Percentiles rank a stretch among this genome's conserved stretches.
phyloP scores from a whole-genome alignment of 805 yeast species.

The Cyberlindnera euphorbiiphila region DNA sequence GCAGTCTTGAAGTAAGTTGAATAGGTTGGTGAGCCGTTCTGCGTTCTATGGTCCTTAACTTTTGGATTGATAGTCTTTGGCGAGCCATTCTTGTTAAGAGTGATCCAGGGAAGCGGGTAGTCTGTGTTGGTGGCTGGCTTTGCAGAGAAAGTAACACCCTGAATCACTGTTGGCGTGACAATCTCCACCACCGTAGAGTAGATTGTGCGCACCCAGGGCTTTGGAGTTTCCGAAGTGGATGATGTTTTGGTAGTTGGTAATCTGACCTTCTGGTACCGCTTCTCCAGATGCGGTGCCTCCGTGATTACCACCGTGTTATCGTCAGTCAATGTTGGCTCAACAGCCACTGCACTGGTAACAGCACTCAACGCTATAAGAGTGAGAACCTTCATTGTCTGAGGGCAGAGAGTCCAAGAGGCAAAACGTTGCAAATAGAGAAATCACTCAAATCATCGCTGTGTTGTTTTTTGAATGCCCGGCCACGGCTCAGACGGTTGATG shows the following conservation, averaged over 20 bases:
- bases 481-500: too few species aligned
- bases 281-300: constrained; percentile 14
- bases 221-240: constrained; percentile 37
- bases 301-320: constrained; percentile 1
- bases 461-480: too few species aligned
- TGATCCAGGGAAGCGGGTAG: constrained; percentile 77
- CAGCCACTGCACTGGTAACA: constrained; percentile 2
- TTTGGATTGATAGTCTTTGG: constrained; percentile 81
- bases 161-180: constrained; percentile 65
- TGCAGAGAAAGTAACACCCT: constrained; percentile 50
- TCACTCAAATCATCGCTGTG: too few species aligned
- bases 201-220: constrained; percentile 74
- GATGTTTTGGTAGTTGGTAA: constrained; percentile 30
- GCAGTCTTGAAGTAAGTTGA: constrained; percentile 75
- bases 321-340: not conserved
- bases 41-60: constrained; percentile 65
- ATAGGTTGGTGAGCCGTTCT: constrained; percentile 65
- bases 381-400: constrained; percentile 3
- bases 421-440: not conserved
- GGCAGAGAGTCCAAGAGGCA: not conserved
- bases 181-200: constrained; percentile 52
- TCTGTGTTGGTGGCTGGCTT: constrained; percentile 47
- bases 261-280: constrained; percentile 31
- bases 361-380: not conserved
- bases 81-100: constrained; percentile 68